A percentile compares a stretch with the other conserved stretches of the same genome.
Conservation (phyloP, 768 basidiomycete genomes). For the Pleurotus cornucopiae region DNA sequence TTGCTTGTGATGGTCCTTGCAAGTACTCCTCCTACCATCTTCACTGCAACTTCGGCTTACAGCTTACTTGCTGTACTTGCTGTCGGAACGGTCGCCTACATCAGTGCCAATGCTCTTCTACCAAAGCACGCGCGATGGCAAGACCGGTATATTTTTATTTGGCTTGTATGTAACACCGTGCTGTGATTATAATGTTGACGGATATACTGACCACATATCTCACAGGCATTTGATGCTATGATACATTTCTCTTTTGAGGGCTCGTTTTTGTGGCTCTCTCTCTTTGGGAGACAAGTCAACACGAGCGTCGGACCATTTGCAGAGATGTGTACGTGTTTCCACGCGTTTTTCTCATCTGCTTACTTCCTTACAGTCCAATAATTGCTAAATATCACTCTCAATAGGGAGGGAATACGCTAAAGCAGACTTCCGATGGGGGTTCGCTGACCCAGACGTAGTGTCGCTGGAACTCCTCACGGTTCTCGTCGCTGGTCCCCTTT, state of each 20-base stretch:
- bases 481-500: slow-evolving; percentile 69
- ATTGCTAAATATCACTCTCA: neutral
- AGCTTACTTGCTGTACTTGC: slow-evolving; percentile 58
- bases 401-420: slow-evolving; percentile 78
- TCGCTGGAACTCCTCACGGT: slow-evolving; percentile 84
- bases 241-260: slow-evolving; percentile 81
- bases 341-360: neutral
- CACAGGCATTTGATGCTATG: slow-evolving; percentile 75
- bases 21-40: slow-evolving; percentile 22
- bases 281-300: slow-evolving; percentile 70
- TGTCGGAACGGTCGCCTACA: slow-evolving; percentile 46
- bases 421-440: slow-evolving; percentile 81
- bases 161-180: slow-evolving; percentile 52
- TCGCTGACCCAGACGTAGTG: slow-evolving; percentile 73
- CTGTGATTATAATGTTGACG: neutral
- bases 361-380: neutral
- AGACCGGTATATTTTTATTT: slow-evolving; percentile 70
- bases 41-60: slow-evolving; percentile 58
- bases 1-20: neutral
- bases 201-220: neutral
- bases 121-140: slow-evolving; percentile 61
- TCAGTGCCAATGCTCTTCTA: slow-evolving; percentile 51
- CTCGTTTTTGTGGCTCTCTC: slow-evolving; percentile 74
- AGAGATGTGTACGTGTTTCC: slow-evolving; percentile 58
- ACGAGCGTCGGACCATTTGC: slow-evolving; percentile 67